Percentiles rank a stretch among this genome's conserved stretches.
Evolutionary conservation across 2,329 filamentous ascomycete species (phyloP).

Genomic region (Epichloe festucae): DNA sequence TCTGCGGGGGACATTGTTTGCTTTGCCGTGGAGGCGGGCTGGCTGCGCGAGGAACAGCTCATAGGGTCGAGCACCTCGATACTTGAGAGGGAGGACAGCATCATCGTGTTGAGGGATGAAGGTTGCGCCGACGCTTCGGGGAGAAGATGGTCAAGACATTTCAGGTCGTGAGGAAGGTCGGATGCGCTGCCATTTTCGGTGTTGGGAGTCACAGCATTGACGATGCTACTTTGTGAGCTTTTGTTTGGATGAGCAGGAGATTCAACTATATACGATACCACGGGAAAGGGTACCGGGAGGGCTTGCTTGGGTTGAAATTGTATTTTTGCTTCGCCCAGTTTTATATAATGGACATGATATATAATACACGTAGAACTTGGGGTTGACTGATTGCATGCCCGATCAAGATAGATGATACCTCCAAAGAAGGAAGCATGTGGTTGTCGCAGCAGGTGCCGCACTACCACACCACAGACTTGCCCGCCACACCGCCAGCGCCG

Average conservation of each 20-base stretch:
- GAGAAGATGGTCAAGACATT: slow-evolving; percentile 14
- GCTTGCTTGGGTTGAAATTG: not conserved
- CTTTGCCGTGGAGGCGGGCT: slow-evolving; percentile 45
- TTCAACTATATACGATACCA: not conserved
- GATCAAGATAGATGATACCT: too few species aligned
- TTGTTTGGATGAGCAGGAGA: not conserved
- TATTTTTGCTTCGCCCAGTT: not conserved
- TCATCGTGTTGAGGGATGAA: slow-evolving; percentile 21
- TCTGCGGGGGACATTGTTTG: slow-evolving; percentile 43
- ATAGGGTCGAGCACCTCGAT: slow-evolving; percentile 24
- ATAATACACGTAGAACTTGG: too few species aligned
- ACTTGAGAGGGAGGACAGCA: slow-evolving; percentile 28
- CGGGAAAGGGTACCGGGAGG: not conserved
- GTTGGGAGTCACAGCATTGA: too few species aligned
- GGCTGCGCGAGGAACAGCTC: slow-evolving; percentile 41
- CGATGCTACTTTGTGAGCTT: too few species aligned
- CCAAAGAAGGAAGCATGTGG: too few species aligned
- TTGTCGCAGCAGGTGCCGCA: too few species aligned
- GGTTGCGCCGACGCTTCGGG: slow-evolving; percentile 9
- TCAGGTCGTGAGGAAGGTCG: not conserved
- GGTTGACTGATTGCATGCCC: too few species aligned
- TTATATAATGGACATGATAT: not conserved
- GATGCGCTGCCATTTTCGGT: too few species aligned
- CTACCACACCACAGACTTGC: not conserved
- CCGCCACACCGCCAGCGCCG: not conserved